phyloP scores from a whole-genome alignment of 257 asterid genomes.

The Parsonsia alboflavescens region DNA sequence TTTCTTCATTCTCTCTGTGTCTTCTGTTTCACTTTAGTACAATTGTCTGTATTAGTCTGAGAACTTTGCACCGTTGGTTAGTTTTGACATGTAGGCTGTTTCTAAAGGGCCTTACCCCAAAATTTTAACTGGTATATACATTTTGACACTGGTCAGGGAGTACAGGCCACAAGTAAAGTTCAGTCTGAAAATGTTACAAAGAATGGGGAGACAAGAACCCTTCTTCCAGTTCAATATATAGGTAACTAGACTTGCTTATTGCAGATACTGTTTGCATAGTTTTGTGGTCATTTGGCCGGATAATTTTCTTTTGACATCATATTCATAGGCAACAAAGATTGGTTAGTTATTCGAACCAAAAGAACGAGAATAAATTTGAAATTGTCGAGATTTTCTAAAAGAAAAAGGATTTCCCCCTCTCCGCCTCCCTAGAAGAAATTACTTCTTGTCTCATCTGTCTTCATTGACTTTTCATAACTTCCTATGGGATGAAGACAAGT shows the following conservation, averaged over 20 bases:
- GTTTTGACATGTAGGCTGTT: not conserved
- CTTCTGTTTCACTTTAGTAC: not conserved
- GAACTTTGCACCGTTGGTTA: not conserved
- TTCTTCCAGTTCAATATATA: constrained; percentile 12
- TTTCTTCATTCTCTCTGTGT: not conserved
- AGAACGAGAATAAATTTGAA: not conserved
- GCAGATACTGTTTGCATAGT: not conserved
- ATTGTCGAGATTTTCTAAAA: no score
- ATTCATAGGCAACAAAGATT: not conserved
- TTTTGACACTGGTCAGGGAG: constrained; percentile 24
- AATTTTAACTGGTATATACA: not conserved
- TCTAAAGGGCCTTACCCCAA: not conserved
- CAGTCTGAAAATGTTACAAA: constrained; percentile 15
- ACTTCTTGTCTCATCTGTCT: no score
- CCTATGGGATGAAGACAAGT: no score
- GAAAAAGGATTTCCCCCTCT: no score
- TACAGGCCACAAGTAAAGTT: constrained; percentile 13
- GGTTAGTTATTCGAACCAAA: not conserved
- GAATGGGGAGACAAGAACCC: constrained; percentile 19
- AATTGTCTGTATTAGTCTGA: not conserved
- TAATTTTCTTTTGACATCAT: not conserved
- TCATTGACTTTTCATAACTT: not conserved
- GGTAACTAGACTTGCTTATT: constrained; percentile 14
- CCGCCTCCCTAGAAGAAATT: no score
- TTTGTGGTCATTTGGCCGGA: constrained; percentile 1